Base-by-base conservation (phyloP, 2,329 filamentous ascomycete species). In the Nectriaceae sp. region DNA sequence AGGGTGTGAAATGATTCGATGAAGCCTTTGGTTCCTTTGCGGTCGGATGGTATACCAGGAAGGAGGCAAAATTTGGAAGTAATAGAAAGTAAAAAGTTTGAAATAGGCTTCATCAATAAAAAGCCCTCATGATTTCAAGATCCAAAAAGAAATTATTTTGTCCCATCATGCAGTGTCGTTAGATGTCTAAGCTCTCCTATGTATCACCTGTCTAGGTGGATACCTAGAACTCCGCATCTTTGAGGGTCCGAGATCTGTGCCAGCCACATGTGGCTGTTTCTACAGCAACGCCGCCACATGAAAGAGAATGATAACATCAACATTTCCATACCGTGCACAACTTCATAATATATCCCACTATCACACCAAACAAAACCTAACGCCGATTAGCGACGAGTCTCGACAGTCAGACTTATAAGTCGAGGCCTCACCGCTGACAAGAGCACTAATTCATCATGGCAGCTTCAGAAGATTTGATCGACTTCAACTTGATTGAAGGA, bases 401-500 rank as follows among this genome's bases (percentile, higher is more conserved):
- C 44, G 49, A 46, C 47, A n/a, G 35, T 15, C 37, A 22, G 16
- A 40, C 33, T 26, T 33, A 46, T 37, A 33, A 43, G 20, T 37
- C 21, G 13, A 50, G 11, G 29, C 22, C 35, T 52, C 39, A 40
- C 52, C n/a, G 39, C 45, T 37, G 42, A 51, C 54, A 51, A 52
- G 46, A 39, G 53, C 44, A 61, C 52, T 56, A 56, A 65, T 49
- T 45, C 55, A 70, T 62, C 62, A 83, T 84, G 74, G 73, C 75
- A 55, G 59, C 61, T 31, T 69, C 73, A 52, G 70, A 72, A 51
- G 81, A 86, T 58, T 70, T 83, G 33, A 83, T 87, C 65, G 75
- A 84, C 73, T 97, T 99, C 74, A 89, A 96, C 62, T 82, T 97
- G 55, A 97, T 99, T 72, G 94, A 99, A 74, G 84, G 83, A 40